phyloP scores from a whole-genome alignment of 2,329 filamentous ascomycete genomes.

The Sphaerostilbella broomeana region DNA sequence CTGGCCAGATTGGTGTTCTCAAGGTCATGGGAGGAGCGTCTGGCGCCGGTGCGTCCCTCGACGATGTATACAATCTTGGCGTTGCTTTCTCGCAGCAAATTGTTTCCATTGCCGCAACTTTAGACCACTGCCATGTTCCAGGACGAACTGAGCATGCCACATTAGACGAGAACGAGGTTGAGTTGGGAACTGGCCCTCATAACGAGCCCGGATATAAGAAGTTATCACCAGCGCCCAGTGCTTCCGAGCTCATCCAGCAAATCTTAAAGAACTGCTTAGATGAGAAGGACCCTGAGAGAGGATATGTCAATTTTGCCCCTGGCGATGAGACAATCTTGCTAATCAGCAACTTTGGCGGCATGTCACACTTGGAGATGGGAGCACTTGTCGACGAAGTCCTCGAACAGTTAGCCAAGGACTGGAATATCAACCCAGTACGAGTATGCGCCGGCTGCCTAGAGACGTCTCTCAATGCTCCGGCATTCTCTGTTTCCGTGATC shows the following conservation, averaged over 20 bases:
- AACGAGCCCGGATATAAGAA: conserved; percentile 58
- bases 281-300: conserved; percentile 42
- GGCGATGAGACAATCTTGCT: conserved; percentile 46
- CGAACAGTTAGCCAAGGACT: conserved; percentile 40
- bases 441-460: conserved; percentile 59
- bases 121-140: conserved; percentile 56
- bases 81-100: conserved; percentile 44
- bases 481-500: conserved; percentile 62
- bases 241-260: conserved; percentile 44
- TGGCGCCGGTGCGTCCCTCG: conserved; percentile 40
- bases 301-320: conserved; percentile 41
- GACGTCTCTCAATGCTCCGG: conserved; percentile 65
- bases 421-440: conserved; percentile 45
- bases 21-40: conserved; percentile 51
- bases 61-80: conserved; percentile 45
- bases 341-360: conserved; percentile 54
- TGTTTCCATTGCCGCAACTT: conserved; percentile 50
- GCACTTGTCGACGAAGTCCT: conserved; percentile 48
- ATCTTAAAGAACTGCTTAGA: conserved; percentile 57
- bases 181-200: conserved; percentile 61
- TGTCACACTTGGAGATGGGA: conserved; percentile 51
- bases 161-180: conserved; percentile 45
- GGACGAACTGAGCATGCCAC: conserved; percentile 43
- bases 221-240: conserved; percentile 44
- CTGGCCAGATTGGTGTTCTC: conserved; percentile 53